phyloP scores from a whole-genome alignment of 2,329 filamentous ascomycete species.

The Stachybotrys echinatus region DNA sequence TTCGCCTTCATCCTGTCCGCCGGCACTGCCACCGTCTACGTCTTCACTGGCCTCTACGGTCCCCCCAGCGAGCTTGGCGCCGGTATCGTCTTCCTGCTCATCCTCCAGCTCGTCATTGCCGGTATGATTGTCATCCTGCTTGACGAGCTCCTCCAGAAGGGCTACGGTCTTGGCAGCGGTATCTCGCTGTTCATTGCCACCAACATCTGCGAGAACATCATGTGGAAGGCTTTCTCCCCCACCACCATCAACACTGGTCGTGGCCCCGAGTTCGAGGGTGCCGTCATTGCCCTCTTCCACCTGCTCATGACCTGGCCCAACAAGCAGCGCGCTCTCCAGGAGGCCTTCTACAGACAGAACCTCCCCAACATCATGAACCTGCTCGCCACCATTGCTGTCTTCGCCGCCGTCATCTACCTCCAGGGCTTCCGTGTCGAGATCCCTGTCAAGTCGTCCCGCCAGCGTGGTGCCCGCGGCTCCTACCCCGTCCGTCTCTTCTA shows the following conservation, averaged over 20 bases:
- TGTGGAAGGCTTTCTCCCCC: conserved; percentile 99
- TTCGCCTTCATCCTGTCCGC: conserved; percentile 97
- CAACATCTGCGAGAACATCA: conserved; percentile 99
- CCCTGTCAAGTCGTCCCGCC: conserved; percentile 97
- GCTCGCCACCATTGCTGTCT: conserved; percentile 85
- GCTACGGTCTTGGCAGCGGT: conserved; percentile 95
- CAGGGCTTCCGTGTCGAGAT: conserved; percentile 99
- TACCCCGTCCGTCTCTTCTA: conserved; percentile 99
- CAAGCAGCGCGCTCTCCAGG: conserved; percentile 97
- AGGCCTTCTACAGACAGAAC: conserved; percentile 99
- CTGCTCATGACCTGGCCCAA: conserved; percentile 97
- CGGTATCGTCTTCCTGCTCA: conserved; percentile 95
- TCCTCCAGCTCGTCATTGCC: conserved; percentile 95
- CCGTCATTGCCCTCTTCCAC: conserved; percentile 96
- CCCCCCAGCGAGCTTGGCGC: conserved; percentile 94
- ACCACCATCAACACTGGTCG: conserved; percentile 99
- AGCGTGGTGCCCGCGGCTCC: conserved; percentile 95
- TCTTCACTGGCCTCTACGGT: conserved; percentile 96
- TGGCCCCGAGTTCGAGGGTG: conserved; percentile 98
- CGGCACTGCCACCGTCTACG: conserved; percentile 95
- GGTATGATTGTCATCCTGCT: conserved; percentile 98
- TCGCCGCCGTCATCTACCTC: conserved; percentile 97
- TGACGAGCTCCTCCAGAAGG: conserved; percentile 98
- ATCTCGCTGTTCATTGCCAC: conserved; percentile 99
- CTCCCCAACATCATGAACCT: conserved; percentile 99